Percentiles rank a stretch among this genome's conserved stretches.
phyloP scores from a whole-genome alignment of 2,329 filamentous ascomycete genomes.

The Blastomyces parvus region DNA sequence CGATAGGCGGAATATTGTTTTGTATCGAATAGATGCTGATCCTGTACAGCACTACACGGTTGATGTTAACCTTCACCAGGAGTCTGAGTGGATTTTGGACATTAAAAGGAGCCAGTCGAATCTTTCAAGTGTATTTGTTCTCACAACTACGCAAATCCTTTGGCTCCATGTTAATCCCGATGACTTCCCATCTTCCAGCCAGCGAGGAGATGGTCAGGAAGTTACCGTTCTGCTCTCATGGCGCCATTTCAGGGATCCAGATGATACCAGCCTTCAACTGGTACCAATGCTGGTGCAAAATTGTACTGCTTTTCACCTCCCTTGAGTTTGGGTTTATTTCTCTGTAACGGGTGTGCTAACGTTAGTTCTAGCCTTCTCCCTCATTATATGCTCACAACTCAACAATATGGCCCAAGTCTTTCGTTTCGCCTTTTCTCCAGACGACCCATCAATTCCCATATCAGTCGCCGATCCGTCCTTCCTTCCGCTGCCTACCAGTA shows the following conservation, averaged over 20 bases:
- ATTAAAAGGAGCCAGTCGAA: slow-evolving; percentile 37
- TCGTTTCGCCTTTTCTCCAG: slow-evolving; percentile 22
- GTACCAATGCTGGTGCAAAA: slow-evolving; percentile 25
- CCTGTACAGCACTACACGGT: slow-evolving; percentile 23
- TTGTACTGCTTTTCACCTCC: slow-evolving; percentile 21
- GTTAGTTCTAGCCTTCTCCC: slow-evolving; percentile 25
- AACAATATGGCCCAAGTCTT: slow-evolving; percentile 28
- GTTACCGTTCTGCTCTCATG: slow-evolving; percentile 38
- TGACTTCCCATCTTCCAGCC: slow-evolving; percentile 18
- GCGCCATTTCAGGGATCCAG: slow-evolving; percentile 45
- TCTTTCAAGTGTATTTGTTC: slow-evolving; percentile 40
- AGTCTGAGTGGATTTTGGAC: slow-evolving; percentile 48
- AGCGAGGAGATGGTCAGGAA: slow-evolving; percentile 20
- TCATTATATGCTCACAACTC: slow-evolving; percentile 34
- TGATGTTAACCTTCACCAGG: slow-evolving; percentile 28
- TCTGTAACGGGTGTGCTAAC: slow-evolving; percentile 10
- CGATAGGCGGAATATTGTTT: slow-evolving; percentile 36
- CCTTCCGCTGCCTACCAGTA: slow-evolving; percentile 22
- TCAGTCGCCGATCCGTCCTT: slow-evolving; percentile 28
- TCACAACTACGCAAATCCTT: slow-evolving; percentile 45
- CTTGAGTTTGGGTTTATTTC: slow-evolving; percentile 8
- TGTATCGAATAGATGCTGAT: slow-evolving; percentile 27
- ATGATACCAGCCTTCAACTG: slow-evolving; percentile 44
- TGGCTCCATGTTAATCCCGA: slow-evolving; percentile 34
- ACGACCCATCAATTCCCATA: slow-evolving; percentile 18